Base-by-base conservation (phyloP, 306 rosid genomes). In the Nissolia schottii region DNA sequence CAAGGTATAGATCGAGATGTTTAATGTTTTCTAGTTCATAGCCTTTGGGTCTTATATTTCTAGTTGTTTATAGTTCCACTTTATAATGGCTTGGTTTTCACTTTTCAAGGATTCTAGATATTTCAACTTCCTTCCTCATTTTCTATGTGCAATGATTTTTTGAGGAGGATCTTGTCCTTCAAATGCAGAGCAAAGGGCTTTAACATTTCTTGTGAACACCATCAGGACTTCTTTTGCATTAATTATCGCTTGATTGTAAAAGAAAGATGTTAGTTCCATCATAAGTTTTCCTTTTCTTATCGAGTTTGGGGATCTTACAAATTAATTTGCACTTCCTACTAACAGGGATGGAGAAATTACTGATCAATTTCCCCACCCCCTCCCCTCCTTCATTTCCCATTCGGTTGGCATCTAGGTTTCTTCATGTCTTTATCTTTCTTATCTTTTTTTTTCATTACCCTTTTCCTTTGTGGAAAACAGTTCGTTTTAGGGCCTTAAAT, bases 1-100 rank as follows among this genome's bases (percentile, higher is more conserved):
- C 50, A 81, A 13, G 88, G 98, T 94, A 86, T 94, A 86, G 59
- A 55, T 67, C 14, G 58, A 76, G 64, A 73, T 75, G 64, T 57
- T 67, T n/a, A n/a, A n/a, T n/a, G n/a, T 8, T 11, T 48, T 45
- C 22, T 19, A 0, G 23, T 37, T 66, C 14, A 67, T 16, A 34
- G 5, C 28, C 64, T 49, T 64, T 62, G 71, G 22, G 7, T 57
- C 45, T 32, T 27, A 22, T 50, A 61, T 64, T 86, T 71, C 73
- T 12, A 48, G 16, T 53, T 72, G 55, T 68, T 40, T 71, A 16
- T 27, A 40, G 75, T 49, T 62, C 34, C 35, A 79, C 57, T 77
- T 37, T 40, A 19, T 66, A 62, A 10, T 22, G 53, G 4, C 27
- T n/a, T 57, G 28, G 57, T 15, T 20, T 45, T 62, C 53, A 56